These are phyloP conservation scores for Trametes punicea DNA, from an alignment of 768 basidiomycete species.

Conservation along the genomic window DNA sequence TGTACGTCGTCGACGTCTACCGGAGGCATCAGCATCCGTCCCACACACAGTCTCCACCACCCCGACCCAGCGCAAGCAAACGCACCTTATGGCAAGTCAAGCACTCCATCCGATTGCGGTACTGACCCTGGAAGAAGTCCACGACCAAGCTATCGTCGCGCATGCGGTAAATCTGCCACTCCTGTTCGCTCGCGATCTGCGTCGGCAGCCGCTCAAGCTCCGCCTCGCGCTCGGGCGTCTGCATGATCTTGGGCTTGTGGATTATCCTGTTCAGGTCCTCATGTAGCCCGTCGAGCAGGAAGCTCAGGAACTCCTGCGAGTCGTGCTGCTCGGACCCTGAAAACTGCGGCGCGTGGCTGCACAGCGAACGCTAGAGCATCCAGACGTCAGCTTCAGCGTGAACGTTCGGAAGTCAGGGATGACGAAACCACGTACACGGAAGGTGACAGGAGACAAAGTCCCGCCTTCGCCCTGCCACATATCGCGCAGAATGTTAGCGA, in stretches of 20 bases:
- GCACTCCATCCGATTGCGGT: constrained; percentile 85
- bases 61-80: constrained; percentile 20
- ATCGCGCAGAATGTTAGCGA: constrained; percentile 77
- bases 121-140: constrained; percentile 97
- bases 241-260: constrained; percentile 58
- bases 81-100: constrained; percentile 83
- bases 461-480: constrained; percentile 87
- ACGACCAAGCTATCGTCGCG: constrained; percentile 93
- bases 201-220: constrained; percentile 84
- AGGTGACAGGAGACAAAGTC: constrained; percentile 76
- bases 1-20: constrained; percentile 96
- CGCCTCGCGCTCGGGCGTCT: constrained; percentile 78
- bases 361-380: constrained; percentile 50
- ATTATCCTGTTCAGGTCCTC: constrained; percentile 93
- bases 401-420: background rate
- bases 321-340: constrained; percentile 91
- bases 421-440: constrained; percentile 58
- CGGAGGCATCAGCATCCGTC: constrained; percentile 11
- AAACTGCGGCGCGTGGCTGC: constrained; percentile 65
- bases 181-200: constrained; percentile 86
- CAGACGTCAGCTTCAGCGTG: constrained; percentile 19
- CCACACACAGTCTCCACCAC: background rate
- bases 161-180: constrained; percentile 88
- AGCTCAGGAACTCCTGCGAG: constrained; percentile 94
- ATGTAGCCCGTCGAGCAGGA: constrained; percentile 92